These are phyloP conservation scores for Talaromyces amestolkiae DNA, from an alignment of 2,329 filamentous ascomycete genomes.

Conservation along the genomic window DNA sequence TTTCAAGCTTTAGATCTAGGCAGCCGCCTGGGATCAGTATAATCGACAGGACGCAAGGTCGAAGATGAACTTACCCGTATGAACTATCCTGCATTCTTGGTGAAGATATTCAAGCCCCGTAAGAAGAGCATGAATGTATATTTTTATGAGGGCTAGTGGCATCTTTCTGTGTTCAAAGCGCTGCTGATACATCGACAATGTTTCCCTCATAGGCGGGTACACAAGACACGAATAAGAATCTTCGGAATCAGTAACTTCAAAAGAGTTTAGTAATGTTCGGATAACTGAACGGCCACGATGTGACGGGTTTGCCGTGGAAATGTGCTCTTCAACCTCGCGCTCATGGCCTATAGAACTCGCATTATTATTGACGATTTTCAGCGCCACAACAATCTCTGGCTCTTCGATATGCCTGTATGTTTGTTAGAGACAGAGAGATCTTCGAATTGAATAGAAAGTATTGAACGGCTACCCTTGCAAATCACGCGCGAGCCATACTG, in stretches of 20 bases:
- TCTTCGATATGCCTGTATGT: conserved; percentile 27
- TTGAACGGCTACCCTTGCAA: conserved; percentile 27
- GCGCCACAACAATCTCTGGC: conserved; percentile 27
- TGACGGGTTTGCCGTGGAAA: conserved; percentile 25
- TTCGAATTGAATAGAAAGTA: conserved; percentile 22
- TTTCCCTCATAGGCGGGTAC: conserved; percentile 46
- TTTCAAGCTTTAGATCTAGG: not conserved
- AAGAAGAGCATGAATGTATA: not conserved
- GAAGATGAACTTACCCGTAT: not conserved
- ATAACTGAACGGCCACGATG: conserved; percentile 33
- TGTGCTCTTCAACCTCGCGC: conserved; percentile 39
- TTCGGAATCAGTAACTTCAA: no score
- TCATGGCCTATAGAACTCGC: conserved; percentile 28
- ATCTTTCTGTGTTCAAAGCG: conserved; percentile 33
- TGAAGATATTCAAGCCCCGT: not conserved
- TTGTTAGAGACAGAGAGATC: conserved; percentile 26
- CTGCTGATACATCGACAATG: conserved; percentile 38
- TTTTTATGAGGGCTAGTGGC: not conserved
- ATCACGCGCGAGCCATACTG: conserved; percentile 36
- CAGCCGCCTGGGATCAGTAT: not conserved
- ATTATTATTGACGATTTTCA: conserved; percentile 33
- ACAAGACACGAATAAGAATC: conserved; percentile 37
- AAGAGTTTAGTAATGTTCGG: no score
- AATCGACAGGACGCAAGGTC: not conserved
- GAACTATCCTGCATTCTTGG: not conserved